Base-by-base conservation (phyloP, 768 basidiomycete genomes). In the Lentinula raphanica region DNA sequence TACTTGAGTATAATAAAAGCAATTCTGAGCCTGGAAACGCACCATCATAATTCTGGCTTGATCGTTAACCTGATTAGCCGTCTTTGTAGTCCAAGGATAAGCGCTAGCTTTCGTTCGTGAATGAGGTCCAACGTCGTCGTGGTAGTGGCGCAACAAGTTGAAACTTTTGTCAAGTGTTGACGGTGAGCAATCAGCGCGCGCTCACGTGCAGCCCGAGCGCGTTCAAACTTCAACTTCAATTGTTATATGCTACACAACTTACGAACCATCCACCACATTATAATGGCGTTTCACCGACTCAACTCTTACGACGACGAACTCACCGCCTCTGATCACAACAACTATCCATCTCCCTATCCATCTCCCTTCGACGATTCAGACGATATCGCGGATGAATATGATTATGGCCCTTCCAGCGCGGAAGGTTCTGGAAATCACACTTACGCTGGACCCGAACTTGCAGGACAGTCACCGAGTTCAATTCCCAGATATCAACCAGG, bases 401-500 rank as follows among this genome's bases (percentile, higher is more conserved):
- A 29, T 19, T 29, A 60, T 36, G 29, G 35, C 32, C 13, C 32
- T 21, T 58, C 44, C 60, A 35, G 38, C 53, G n/a, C 42, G 19
- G 42, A 44, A 44, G 42, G 42, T 35, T 8, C 32, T 4, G 42
- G 21, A 21, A 21, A 28, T 58, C 65, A 56, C 61, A 25, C 58
- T 9, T 28, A 23, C 48, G 6, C 44, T 27, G 29, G 60, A 57
- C 32, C 36, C 50, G 46, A 60, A 64, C 21, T 50, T 64, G 2
- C 19, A 5, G 39, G 27, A 29, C n/a, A 19, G n/a, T 36, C 54
- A 23, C 25, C 46, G 31, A 53, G 29, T 21, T 59, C 60, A 29
- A 79, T 77, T 57, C 68, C 65, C 25, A 79, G 78, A 55, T 87
- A 87, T 61, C 79, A 83, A 57, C 85, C 83, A 25, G 85, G 85